A percentile compares a stretch with the other conserved stretches of the same genome.
These are phyloP conservation scores for Gracilaria gracilis DNA, from an alignment of 23 red algal species.

Conservation along the genomic window DNA sequence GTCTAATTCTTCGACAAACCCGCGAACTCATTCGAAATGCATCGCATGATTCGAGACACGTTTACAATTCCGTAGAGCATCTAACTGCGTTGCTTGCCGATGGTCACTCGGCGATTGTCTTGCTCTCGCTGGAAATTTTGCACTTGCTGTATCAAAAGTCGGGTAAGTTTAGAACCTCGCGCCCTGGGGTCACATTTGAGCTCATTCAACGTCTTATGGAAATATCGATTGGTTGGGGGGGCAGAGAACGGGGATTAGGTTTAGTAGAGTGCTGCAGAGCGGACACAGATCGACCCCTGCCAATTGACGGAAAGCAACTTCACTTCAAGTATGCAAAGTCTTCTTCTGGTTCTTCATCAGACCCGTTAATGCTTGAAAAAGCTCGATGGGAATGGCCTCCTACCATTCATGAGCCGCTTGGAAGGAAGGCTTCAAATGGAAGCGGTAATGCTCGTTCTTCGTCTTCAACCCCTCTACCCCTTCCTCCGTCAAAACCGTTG, in stretches of 20 bases:
- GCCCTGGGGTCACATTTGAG: constrained; percentile 41
- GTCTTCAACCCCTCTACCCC: constrained; percentile 27
- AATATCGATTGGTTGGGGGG: constrained; percentile 71
- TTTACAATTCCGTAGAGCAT: constrained; percentile 81
- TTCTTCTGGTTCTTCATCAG: background rate
- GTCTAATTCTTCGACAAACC: constrained; percentile 53
- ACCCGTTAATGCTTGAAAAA: background rate
- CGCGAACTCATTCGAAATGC: constrained; percentile 69
- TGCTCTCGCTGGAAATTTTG: constrained; percentile 74
- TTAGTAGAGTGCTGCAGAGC: constrained; percentile 64
- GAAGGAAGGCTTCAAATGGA: background rate
- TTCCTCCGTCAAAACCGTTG: background rate
- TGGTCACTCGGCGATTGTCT: constrained; percentile 59
- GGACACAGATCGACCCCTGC: constrained; percentile 19
- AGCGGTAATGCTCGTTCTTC: background rate
- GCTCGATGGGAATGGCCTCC: background rate
- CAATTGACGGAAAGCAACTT: constrained; percentile 59
- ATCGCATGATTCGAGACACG: constrained; percentile 68
- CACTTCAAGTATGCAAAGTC: constrained; percentile 56
- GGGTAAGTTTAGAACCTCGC: constrained; percentile 46
- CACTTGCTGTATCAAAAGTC: constrained; percentile 58
- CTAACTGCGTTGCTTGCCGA: constrained; percentile 67
- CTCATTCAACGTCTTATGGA: constrained; percentile 61
- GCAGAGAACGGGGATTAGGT: constrained; percentile 60
- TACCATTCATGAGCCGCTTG: background rate